Base-by-base conservation (phyloP, 2,329 filamentous ascomycete species). In the Malbranchea zuffiana region DNA sequence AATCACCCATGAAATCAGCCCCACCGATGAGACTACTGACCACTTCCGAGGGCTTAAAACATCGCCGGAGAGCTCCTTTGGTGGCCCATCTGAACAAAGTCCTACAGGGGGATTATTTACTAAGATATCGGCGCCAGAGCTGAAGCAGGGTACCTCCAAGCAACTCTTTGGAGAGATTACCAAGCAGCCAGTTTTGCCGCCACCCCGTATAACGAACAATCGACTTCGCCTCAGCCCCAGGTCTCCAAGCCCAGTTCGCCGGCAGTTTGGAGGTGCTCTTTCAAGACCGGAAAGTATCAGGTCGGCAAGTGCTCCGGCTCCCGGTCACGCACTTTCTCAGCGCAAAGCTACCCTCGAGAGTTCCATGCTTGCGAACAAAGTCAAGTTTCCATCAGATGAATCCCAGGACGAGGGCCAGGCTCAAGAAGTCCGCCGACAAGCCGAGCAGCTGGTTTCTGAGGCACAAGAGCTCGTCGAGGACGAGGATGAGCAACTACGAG, bases 191-290 rank as follows among this genome's bases (percentile, higher is more conserved):
- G 47, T 51, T 26, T 61, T 60, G 37, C 58, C 59, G 13, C 56
- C 61, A 20, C 53, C 60, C 3, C 52, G 55, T 16, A 43, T 52
- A 21, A 50, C 56, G 20, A 47, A 46, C 26, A 48, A 46, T 15
- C 54, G 63, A 44, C n/a, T 20, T 4, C 18, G 36, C 13, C 30
- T 45, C 21, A 56, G 54, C 35, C 62, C 62, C 16, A 54, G 64
- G 17, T 68, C 65, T 6, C 65, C 65, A 3, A 68, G 65, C 38
- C 65, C 66, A 6, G 54, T 65, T n/a, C 60, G 65, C 15, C 41
- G 50, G 11, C 44, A 46, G 7, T 40, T 45, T 17, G 45, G 51
- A 23, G 52, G 50, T 35, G 53, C 50, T 16, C 42, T 48, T 2
- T 44, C 61, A 20, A 50, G 57, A 29, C 41, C 50, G 6, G 56